Evolutionary conservation across 139 green algal species (phyloP).

Genomic region (Chlorella vulgaris): DNA sequence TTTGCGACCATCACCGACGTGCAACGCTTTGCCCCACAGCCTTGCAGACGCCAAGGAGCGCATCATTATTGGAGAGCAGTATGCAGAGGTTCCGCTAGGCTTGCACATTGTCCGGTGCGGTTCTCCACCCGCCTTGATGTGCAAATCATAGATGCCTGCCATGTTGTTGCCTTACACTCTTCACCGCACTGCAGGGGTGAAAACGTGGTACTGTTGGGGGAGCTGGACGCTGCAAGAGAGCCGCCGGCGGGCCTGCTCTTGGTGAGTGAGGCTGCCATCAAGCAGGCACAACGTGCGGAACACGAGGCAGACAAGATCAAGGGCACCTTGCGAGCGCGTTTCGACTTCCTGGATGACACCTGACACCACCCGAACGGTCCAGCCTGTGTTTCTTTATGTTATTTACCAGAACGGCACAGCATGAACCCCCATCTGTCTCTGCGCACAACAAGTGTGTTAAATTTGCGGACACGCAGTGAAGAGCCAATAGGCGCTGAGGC

Average conservation of each 20-base stretch:
- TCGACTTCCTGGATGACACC: constrained; percentile 77
- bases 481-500: too few relatives aligned
- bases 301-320: constrained; percentile 74
- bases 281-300: constrained; percentile 72
- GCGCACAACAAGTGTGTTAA: too few relatives aligned
- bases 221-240: constrained; percentile 66
- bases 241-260: constrained; percentile 49
- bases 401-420: too few relatives aligned
- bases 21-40: not conserved
- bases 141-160: too few relatives aligned
- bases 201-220: constrained; percentile 84
- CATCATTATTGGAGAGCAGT: constrained; percentile 75
- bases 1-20: too few relatives aligned
- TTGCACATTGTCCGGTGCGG: constrained; percentile 34
- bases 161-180: not conserved
- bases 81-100: constrained; percentile 59
- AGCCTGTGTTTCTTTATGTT: not conserved
- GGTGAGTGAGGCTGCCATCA: constrained; percentile 66
- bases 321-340: constrained; percentile 63
- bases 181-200: constrained; percentile 68
- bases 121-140: not conserved
- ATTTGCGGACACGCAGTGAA: too few relatives aligned
- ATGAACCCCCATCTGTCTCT: too few relatives aligned
- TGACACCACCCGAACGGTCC: not conserved
- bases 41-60: constrained; percentile 60